phyloP scores from a whole-genome alignment of 148 eudicot species.

The Rhododendron vialii region DNA sequence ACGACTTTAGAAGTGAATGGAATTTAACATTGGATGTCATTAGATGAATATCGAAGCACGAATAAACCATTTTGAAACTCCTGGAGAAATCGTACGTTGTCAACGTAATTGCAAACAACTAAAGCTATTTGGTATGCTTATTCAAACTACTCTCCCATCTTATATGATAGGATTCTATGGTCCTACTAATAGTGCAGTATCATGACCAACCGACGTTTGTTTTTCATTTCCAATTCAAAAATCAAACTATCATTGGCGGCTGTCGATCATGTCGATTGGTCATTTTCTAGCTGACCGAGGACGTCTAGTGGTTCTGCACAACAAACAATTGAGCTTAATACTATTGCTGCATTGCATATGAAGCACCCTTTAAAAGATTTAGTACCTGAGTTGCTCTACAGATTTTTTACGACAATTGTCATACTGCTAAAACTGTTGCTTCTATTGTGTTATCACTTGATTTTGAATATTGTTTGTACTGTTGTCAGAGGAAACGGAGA shows the following conservation, averaged over 20 bases:
- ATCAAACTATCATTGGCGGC: not conserved
- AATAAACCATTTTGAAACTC: not conserved
- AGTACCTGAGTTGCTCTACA: not conserved
- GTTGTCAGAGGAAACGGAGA: constrained; percentile 50
- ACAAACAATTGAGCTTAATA: not conserved
- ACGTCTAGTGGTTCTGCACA: not conserved
- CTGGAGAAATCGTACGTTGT: not conserved
- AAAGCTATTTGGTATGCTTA: not conserved
- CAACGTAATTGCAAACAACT: not conserved
- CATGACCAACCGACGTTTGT: not conserved
- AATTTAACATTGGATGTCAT: not conserved
- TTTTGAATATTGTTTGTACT: not conserved
- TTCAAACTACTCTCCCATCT: not conserved
- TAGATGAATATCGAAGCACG: not conserved
- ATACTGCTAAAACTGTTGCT: not conserved
- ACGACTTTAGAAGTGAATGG: not conserved
- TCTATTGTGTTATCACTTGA: not conserved
- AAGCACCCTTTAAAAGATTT: not conserved
- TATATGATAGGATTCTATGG: not conserved
- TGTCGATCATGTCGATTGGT: not conserved
- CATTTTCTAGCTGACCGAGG: not conserved
- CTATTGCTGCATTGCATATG: not conserved
- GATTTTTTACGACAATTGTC: not conserved
- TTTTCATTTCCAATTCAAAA: not conserved
- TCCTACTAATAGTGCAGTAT: not conserved